Conservation (phyloP, 1,284 basidiomycete genomes). For the Cryptococcus floricola region DNA sequence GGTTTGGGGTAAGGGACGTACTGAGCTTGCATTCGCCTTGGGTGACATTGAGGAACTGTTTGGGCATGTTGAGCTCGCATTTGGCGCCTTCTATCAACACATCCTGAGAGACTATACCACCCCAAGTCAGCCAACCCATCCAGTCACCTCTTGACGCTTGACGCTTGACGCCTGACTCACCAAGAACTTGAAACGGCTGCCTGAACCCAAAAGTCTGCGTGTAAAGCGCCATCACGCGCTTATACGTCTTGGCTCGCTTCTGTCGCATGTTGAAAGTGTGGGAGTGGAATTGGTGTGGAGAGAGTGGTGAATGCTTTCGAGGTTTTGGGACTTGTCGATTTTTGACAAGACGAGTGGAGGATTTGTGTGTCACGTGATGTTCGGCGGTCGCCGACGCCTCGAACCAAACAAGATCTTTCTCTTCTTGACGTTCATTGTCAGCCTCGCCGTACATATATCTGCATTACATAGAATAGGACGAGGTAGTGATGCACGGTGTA, state of each 20-base stretch:
- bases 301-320: no score
- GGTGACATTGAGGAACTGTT: conserved; percentile 67
- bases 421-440: no score
- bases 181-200: conserved; percentile 82
- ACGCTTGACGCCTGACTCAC: conserved; percentile 51
- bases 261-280: conserved; percentile 64
- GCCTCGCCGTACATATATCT: no score
- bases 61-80: conserved; percentile 67
- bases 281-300: no score
- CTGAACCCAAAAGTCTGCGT: conserved; percentile 79
- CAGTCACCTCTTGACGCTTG: background rate
- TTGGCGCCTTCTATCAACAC: conserved; percentile 68
- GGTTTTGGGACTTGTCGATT: no score
- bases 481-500: no score
- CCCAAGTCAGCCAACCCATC: background rate
- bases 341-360: no score
- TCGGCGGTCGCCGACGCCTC: no score
- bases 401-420: no score
- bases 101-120: conserved; percentile 69
- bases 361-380: no score
- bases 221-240: conserved; percentile 86
- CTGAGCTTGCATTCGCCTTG: conserved; percentile 85
- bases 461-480: no score
- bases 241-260: conserved; percentile 86
- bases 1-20: conserved; percentile 51